Evolutionary conservation across 129 eudicot species (phyloP).

Genomic region (Chrysanthemum seticuspe): DNA sequence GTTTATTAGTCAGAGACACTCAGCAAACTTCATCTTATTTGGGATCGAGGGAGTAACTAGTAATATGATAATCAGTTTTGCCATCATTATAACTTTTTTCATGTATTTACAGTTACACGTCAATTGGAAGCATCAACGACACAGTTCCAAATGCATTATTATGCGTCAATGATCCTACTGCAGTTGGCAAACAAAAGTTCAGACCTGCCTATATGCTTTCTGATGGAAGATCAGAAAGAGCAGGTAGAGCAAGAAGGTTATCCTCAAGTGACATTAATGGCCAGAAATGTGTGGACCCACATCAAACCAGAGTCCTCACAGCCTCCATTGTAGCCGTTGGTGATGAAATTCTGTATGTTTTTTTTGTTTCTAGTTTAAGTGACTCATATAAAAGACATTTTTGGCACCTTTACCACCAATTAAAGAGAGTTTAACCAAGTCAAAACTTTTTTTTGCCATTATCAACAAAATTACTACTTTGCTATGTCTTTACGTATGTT

Average conservation of each 20-base stretch:
- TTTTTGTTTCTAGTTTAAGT: conserved; percentile 23
- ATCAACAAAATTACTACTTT: background rate
- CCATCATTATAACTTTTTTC: background rate
- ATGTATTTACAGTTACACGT: conserved; percentile 62
- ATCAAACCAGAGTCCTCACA: conserved; percentile 38
- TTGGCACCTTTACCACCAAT: background rate
- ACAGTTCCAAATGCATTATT: conserved; percentile 84
- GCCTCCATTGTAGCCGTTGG: conserved; percentile 91
- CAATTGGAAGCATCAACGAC: conserved; percentile 90
- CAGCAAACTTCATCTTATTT: background rate
- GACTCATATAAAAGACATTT: conserved; percentile 1
- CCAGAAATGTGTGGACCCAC: conserved; percentile 34
- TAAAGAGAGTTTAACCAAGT: background rate
- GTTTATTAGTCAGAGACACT: conserved; percentile 18
- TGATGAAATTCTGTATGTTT: conserved; percentile 93
- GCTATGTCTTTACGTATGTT: conserved; percentile 23
- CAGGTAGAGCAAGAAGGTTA: conserved; percentile 74
- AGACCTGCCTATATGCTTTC: conserved; percentile 82
- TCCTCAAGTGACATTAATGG: conserved; percentile 58
- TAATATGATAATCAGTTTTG: conserved; percentile 9
- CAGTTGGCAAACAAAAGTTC: conserved; percentile 47
- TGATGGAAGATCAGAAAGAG: conserved; percentile 94
- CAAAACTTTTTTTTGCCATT: background rate
- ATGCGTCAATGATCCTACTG: conserved; percentile 33
- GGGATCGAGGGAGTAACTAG: background rate